Evolutionary conservation across 768 basidiomycete genomes (phyloP).

Genomic region (Filobasidium wieringae): DNA sequence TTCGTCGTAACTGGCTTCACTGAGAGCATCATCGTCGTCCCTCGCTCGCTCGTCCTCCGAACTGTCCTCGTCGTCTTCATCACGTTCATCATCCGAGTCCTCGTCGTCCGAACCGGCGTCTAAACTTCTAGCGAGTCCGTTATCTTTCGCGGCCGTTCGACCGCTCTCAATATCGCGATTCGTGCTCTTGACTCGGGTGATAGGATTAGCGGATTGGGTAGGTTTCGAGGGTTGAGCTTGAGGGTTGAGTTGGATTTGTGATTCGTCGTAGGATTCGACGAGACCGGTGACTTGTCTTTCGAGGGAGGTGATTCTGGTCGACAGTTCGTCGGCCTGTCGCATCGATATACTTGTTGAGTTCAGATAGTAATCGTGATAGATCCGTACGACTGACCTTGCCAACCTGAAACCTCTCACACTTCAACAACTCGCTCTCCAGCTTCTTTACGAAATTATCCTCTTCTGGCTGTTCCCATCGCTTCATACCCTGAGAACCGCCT

Average conservation of each 20-base stretch:
- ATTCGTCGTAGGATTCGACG: constrained; percentile 43
- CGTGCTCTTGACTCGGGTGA: background rate
- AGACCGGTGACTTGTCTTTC: constrained; percentile 69
- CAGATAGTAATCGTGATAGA: background rate
- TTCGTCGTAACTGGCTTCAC: constrained; percentile 60
- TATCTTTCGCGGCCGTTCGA: background rate
- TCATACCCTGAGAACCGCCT: constrained; percentile 13
- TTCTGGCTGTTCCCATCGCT: constrained; percentile 61
- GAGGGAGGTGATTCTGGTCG: constrained; percentile 66
- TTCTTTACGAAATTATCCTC: constrained; percentile 68
- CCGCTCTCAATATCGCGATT: background rate
- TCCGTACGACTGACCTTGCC: constrained; percentile 50
- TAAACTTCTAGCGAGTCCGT: background rate
- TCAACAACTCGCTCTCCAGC: constrained; percentile 78
- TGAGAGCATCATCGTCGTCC: constrained; percentile 46
- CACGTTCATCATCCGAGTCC: constrained; percentile 26
- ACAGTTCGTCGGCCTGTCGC: constrained; percentile 48
- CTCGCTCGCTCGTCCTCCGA: constrained; percentile 43
- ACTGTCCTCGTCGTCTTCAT: constrained; percentile 38
- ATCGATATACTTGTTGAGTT: background rate
- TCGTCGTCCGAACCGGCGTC: constrained; percentile 13
- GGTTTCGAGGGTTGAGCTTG: background rate
- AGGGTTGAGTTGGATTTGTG: background rate
- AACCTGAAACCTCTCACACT: constrained; percentile 87
- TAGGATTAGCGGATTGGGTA: background rate